Conservation (phyloP, 768 basidiomycete genomes). For the Mycena venus region DNA sequence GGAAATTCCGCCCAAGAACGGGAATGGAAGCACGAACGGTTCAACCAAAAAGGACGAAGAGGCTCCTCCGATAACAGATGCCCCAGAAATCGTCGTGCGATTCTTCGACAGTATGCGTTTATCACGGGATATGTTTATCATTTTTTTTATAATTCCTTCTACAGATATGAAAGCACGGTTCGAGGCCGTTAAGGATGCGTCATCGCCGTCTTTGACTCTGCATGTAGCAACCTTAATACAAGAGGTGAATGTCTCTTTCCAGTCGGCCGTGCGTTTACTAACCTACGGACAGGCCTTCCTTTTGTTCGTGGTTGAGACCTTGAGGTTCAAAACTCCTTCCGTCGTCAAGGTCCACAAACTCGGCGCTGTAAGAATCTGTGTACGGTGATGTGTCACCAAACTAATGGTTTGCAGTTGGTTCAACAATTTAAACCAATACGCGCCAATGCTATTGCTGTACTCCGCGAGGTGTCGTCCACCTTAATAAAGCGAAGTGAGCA, state of each 20-base stretch:
- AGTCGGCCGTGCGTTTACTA: neutral
- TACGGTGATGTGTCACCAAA: neutral
- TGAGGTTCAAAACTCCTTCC: conserved; percentile 79
- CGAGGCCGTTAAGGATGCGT: conserved; percentile 52
- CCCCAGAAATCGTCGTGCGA: conserved; percentile 63
- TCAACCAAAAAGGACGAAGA: conserved; percentile 80
- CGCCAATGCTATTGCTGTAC: conserved; percentile 59
- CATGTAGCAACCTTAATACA: conserved; percentile 82
- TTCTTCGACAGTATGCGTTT: conserved; percentile 76
- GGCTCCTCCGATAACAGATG: conserved; percentile 72
- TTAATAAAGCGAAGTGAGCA: conserved; percentile 65
- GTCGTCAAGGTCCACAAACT: conserved; percentile 82
- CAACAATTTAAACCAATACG: conserved; percentile 76
- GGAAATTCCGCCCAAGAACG: conserved; percentile 60
- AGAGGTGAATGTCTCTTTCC: conserved; percentile 62
- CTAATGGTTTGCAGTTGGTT: conserved; percentile 63
- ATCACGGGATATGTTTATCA: neutral
- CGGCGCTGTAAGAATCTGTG: conserved; percentile 65
- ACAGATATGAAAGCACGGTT: conserved; percentile 72
- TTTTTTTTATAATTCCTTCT: neutral
- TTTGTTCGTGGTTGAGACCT: conserved; percentile 75
- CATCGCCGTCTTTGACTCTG: conserved; percentile 68
- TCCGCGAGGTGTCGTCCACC: conserved; percentile 70
- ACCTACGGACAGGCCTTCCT: conserved; percentile 71
- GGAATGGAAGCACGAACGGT: conserved; percentile 56